Base-by-base conservation (phyloP, 139 green algal species). In the Micractinium sp. region DNA sequence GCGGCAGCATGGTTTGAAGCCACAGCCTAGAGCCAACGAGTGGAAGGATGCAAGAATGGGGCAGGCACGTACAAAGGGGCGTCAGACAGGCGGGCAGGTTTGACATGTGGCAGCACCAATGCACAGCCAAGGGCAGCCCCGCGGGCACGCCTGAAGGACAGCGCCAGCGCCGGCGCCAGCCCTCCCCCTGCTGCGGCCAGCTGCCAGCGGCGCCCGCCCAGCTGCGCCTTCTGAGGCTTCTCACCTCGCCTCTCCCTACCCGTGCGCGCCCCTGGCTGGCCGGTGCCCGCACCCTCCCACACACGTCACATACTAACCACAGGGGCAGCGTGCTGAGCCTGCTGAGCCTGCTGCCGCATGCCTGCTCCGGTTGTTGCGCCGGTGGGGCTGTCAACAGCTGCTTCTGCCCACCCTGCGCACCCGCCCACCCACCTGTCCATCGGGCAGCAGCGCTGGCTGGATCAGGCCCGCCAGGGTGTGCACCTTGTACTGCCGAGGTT, bases 381-480 rank as follows among this genome's bases (percentile, higher is more conserved):
- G 47, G 47, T 9, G 47, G 47, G 47, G 47, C 47, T 56, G 47
- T 9, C 47, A 9, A 9, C 47, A n/a, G n/a, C 47, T 56, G 47
- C 47, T 56, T 5, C 47, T 56, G 47, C 47, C 47, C 47, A 16
- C 47, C 47, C 47, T 9, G 7, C 47, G 9, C 47, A 56, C 47
- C 47, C 9, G 47, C 47, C 5, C 47, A 0, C 76, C 15, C 80
- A 91, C 98, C 81, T 99, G 96, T 12, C 98, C 98, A 91, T 99
- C 96, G 25, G 90, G 60, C 79, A 96, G 91, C 67, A 99, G 88
- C 82, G 96, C 90, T 0, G 97, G 98, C 86, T 98, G 93, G 56
- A 99, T 99, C 5, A 99, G 90, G 31, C 98, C 98, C 94, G 98
- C 98, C 13, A 98, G 91, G 0, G 98, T 99, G 89, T 98, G 91